These are phyloP conservation scores for Nothophoma quercina DNA, from an alignment of 2,329 filamentous ascomycete genomes.

Conservation along the genomic window DNA sequence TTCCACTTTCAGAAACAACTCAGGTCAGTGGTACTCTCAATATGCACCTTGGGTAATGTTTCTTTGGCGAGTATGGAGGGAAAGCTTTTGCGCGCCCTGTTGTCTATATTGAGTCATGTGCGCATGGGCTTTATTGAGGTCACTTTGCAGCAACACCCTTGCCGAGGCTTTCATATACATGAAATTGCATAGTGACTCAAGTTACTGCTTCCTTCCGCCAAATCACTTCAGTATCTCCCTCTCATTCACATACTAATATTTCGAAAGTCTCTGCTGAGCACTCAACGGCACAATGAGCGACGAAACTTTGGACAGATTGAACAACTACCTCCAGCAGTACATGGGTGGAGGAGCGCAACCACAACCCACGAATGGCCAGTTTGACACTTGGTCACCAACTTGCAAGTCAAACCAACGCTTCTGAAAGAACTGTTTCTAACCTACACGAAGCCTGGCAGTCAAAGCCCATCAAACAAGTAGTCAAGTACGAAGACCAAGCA, in stretches of 20 bases:
- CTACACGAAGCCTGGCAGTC: conserved; percentile 69
- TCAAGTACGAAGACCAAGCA: conserved; percentile 70
- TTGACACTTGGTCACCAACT: conserved; percentile 49
- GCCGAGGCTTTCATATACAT: conserved; percentile 28
- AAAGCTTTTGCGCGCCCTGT: conserved; percentile 4
- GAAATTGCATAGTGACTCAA: conserved; percentile 24
- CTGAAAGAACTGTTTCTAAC: conserved; percentile 18
- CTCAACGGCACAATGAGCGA: conserved; percentile 12
- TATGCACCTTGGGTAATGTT: background rate
- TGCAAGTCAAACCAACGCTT: conserved; percentile 35
- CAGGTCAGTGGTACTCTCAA: conserved; percentile 6
- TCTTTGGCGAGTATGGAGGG: background rate
- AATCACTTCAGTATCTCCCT: background rate
- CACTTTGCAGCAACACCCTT: conserved; percentile 29
- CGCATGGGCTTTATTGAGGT: conserved; percentile 25
- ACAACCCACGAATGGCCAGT: conserved; percentile 9
- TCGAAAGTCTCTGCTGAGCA: background rate
- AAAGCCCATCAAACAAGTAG: conserved; percentile 80
- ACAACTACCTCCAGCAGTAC: conserved; percentile 22
- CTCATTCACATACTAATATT: background rate
- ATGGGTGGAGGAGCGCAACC: conserved; percentile 11
- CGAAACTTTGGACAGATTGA: conserved; percentile 20
- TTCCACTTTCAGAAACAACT: background rate
- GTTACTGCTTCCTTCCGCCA: background rate
- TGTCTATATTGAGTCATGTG: conserved; percentile 33